phyloP scores from a whole-genome alignment of 108 stramenopile species.

The Cylindrotheca closterium region DNA sequence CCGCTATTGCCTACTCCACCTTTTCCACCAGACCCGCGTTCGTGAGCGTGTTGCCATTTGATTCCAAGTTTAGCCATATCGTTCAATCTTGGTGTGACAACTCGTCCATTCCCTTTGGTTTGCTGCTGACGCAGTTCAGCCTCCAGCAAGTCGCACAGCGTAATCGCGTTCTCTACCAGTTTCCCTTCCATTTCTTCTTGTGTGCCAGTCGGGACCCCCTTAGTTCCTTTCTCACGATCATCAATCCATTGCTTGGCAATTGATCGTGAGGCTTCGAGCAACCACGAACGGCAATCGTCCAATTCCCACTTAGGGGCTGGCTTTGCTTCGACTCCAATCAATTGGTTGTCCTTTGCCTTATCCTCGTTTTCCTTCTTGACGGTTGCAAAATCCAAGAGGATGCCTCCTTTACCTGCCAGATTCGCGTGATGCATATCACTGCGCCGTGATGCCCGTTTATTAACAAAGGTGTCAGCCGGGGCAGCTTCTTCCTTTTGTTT shows the following conservation, averaged over 20 bases:
- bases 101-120: constrained; percentile 15
- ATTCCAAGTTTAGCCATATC: constrained; percentile 84
- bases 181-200: constrained; percentile 78
- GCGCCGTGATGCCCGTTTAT: constrained; percentile 61
- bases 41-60: constrained; percentile 86
- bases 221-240: constrained; percentile 47
- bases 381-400: constrained; percentile 58
- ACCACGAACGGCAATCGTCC: constrained; percentile 81
- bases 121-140: constrained; percentile 43
- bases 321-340: constrained; percentile 30
- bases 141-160: constrained; percentile 73
- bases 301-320: constrained; percentile 76
- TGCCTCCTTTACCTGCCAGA: constrained; percentile 76
- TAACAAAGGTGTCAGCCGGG: constrained; percentile 18
- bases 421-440: constrained; percentile 82
- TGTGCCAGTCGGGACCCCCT: constrained; percentile 64
- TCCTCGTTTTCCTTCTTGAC: constrained; percentile 18
- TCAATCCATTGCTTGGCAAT: constrained; percentile 81
- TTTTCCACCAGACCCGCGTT: constrained; percentile 86
- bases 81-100: constrained; percentile 65
- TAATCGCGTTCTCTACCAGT: constrained; percentile 73
- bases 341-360: constrained; percentile 18
- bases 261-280: constrained; percentile 70
- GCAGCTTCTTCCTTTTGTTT: constrained; percentile 57
- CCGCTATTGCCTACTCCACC: constrained; percentile 83